Conservation (phyloP, 768 basidiomycete species). For the Leccinellum luteum region DNA sequence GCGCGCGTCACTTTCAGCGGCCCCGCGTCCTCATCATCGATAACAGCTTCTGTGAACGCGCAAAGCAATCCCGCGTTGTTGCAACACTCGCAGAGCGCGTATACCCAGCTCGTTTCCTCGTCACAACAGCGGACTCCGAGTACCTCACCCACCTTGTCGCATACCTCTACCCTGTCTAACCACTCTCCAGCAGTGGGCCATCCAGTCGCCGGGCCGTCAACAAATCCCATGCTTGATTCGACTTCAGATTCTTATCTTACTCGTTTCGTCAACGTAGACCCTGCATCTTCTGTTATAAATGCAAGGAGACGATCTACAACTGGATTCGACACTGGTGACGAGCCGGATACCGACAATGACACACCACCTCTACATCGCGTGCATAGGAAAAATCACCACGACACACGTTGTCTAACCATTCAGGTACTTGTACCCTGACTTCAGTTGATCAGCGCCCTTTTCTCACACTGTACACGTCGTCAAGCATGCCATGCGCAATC, state of each 20-base stretch:
- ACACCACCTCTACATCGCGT: conserved; percentile 34
- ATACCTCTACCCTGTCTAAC: conserved; percentile 28
- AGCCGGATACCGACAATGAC: conserved; percentile 34
- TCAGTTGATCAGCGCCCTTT: not conserved
- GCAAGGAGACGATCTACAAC: conserved; percentile 33
- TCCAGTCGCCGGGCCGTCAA: conserved; percentile 12
- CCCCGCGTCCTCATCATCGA: conserved; percentile 6
- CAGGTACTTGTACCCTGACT: conserved; percentile 43
- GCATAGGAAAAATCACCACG: conserved; percentile 58
- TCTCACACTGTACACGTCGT: conserved; percentile 7
- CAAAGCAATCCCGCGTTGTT: not conserved
- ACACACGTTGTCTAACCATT: conserved; percentile 63
- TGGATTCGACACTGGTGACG: conserved; percentile 38
- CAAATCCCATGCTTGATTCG: conserved; percentile 1
- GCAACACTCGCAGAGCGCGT: conserved; percentile 10
- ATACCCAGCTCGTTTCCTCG: conserved; percentile 1
- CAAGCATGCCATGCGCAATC: conserved; percentile 70
- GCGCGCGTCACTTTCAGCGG: conserved; percentile 34
- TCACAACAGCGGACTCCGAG: conserved; percentile 31
- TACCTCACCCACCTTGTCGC: conserved; percentile 29
- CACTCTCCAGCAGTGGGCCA: conserved; percentile 9
- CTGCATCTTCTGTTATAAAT: conserved; percentile 6
- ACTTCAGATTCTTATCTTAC: conserved; percentile 5
- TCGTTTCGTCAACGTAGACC: conserved; percentile 22
- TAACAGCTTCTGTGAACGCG: not conserved